These are phyloP conservation scores for Colletotrichum echinochloae DNA, from an alignment of 2,329 filamentous ascomycete species.

Conservation along the genomic window DNA sequence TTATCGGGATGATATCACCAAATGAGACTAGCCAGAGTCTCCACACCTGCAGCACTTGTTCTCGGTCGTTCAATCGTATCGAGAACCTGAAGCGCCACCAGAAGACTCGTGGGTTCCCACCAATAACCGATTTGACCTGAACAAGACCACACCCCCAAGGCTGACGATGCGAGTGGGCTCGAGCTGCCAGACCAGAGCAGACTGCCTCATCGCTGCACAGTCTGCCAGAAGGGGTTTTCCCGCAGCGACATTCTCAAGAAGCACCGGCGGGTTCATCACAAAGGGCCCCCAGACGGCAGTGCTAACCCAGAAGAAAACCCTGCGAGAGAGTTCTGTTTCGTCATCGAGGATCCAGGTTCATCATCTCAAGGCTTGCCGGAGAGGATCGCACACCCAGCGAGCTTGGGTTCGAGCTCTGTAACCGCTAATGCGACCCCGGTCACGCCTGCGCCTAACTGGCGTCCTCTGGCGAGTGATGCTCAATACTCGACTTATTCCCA, in stretches of 20 bases:
- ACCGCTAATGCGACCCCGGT: neutral
- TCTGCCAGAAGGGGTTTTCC: conserved; percentile 14
- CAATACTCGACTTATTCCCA: neutral
- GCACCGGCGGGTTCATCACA: conserved; percentile 18
- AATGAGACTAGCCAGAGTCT: neutral
- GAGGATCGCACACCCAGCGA: neutral
- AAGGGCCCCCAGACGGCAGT: neutral
- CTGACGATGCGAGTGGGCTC: neutral
- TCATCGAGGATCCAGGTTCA: neutral
- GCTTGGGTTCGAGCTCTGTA: neutral
- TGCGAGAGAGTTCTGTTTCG: neutral
- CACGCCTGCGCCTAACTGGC: neutral
- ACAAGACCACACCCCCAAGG: no score
- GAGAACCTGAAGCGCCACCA: conserved; percentile 33
- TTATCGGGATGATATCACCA: neutral
- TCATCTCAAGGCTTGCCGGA: conserved; percentile 1
- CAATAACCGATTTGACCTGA: neutral
- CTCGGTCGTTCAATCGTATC: conserved; percentile 13
- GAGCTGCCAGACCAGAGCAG: neutral
- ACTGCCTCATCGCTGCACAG: conserved; percentile 13
- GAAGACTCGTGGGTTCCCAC: conserved; percentile 22
- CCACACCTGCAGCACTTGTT: conserved; percentile 8
- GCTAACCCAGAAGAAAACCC: neutral
- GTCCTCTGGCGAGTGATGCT: neutral
- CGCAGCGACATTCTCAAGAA: conserved; percentile 26